Evolutionary conservation across 108 stramenopile species (phyloP).

Genomic region (Pseudonitzschia multiseries): DNA sequence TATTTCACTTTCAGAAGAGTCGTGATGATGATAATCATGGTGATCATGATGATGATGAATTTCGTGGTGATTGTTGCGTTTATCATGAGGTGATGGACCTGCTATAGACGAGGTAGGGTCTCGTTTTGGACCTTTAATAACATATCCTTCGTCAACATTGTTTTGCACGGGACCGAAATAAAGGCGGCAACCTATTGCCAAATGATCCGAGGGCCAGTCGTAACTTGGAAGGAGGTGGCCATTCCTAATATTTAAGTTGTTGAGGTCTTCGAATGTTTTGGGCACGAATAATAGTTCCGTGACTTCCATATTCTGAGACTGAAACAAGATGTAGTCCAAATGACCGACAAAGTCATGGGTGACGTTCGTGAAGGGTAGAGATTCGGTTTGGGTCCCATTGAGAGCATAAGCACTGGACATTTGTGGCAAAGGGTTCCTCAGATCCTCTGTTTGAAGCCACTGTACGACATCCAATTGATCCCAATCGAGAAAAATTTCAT

Average conservation of each 20-base stretch:
- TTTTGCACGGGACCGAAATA: slow-evolving; percentile 17
- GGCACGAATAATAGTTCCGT: slow-evolving; percentile 56
- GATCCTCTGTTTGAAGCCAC: slow-evolving; percentile 71
- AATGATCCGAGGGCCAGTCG: slow-evolving; percentile 84
- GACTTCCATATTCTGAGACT: slow-evolving; percentile 36
- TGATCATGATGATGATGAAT: not conserved
- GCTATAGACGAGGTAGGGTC: not conserved
- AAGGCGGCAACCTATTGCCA: slow-evolving; percentile 74
- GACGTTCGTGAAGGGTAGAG: slow-evolving; percentile 78
- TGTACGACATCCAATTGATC: slow-evolving; percentile 50
- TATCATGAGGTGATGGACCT: not conserved
- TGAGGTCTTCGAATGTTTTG: slow-evolving; percentile 55
- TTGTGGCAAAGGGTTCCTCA: slow-evolving; percentile 53
- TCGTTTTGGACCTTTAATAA: not conserved
- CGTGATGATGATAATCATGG: not conserved
- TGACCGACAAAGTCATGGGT: slow-evolving; percentile 78
- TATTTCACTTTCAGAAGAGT: not conserved
- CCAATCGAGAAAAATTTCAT: not conserved
- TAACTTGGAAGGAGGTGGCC: slow-evolving; percentile 81
- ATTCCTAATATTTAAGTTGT: slow-evolving; percentile 30
- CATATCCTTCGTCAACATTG: not conserved
- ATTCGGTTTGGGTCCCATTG: slow-evolving; percentile 36
- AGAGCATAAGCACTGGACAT: slow-evolving; percentile 64
- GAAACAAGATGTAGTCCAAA: slow-evolving; percentile 79
- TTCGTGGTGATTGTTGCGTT: not conserved